These are phyloP conservation scores for Microascus cirrosus DNA, from an alignment of 2,329 filamentous ascomycete species.

Conservation along the genomic window DNA sequence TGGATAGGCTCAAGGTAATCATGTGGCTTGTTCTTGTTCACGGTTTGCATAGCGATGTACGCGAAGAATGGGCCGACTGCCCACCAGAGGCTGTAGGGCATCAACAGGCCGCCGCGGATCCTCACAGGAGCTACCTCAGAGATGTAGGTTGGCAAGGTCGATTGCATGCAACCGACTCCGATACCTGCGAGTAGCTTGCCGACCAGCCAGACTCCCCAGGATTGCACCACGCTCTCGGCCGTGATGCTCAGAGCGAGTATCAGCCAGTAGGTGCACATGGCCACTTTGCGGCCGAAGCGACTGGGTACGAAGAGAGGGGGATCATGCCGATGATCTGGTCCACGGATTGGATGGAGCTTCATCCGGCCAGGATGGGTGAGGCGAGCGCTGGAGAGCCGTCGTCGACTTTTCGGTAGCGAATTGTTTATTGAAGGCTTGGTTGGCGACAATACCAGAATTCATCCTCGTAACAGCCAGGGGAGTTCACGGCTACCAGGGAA, in stretches of 20 bases:
- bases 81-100: constrained; percentile 31
- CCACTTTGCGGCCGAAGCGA: constrained; percentile 16
- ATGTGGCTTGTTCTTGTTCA: constrained; percentile 17
- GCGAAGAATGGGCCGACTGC: constrained; percentile 29
- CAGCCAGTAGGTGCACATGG: constrained; percentile 19
- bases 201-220: constrained; percentile 27
- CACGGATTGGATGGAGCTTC: constrained; percentile 25
- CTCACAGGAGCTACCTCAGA: constrained; percentile 27
- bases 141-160: constrained; percentile 27
- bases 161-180: constrained; percentile 28
- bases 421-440: constrained; percentile 23
- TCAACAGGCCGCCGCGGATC: constrained; percentile 25
- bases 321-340: constrained; percentile 27
- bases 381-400: constrained; percentile 17
- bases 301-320: constrained; percentile 14
- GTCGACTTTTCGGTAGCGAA: constrained; percentile 16
- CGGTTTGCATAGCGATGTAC: constrained; percentile 24
- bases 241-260: constrained; percentile 21
- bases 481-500: background rate
- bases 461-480: constrained; percentile 12
- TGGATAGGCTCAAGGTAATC: constrained; percentile 28
- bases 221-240: constrained; percentile 22
- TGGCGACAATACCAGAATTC: constrained; percentile 23
- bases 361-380: constrained; percentile 21
- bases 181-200: constrained; percentile 22